phyloP scores from a whole-genome alignment of 2,329 filamentous ascomycete genomes.

The Tolypocladium amazonense region DNA sequence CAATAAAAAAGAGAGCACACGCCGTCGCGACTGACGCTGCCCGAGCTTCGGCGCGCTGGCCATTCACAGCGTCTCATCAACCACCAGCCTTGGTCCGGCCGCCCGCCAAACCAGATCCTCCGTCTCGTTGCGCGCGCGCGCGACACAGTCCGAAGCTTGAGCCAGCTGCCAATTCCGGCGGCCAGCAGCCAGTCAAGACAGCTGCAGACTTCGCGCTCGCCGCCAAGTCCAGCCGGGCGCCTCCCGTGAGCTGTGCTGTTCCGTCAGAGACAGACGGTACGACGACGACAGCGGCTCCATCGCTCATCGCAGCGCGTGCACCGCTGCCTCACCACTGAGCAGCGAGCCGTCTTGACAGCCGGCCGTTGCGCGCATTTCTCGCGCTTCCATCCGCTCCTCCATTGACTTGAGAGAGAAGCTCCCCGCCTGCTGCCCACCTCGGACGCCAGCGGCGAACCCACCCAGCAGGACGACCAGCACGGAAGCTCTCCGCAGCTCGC shows the following conservation, averaged over 20 bases:
- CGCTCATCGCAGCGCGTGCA: neutral
- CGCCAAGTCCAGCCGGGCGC: neutral
- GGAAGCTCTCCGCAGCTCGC: slow-evolving; percentile 4
- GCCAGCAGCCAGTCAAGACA: neutral
- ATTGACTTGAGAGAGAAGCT: neutral
- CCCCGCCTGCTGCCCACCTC: slow-evolving; percentile 1
- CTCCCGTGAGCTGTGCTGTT: neutral
- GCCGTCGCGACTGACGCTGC: neutral
- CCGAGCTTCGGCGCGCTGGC: slow-evolving; percentile 6
- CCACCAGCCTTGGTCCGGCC: slow-evolving; percentile 9
- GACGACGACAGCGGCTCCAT: neutral
- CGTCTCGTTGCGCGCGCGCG: slow-evolving; percentile 3
- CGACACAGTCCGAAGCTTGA: slow-evolving; percentile 4
- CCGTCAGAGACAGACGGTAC: neutral
- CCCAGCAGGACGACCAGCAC: neutral
- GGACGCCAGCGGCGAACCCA: slow-evolving; percentile 6
- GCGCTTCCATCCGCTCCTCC: neutral
- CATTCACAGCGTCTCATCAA: slow-evolving; percentile 11
- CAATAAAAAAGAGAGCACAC: slow-evolving; percentile 1
- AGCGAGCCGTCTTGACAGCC: neutral
- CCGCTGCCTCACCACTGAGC: neutral
- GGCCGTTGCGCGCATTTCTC: neutral
- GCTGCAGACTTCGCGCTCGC: neutral
- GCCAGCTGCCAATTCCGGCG: slow-evolving; percentile 1
- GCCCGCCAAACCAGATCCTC: neutral